Percentiles rank a stretch among this genome's conserved stretches.
phyloP scores from a whole-genome alignment of 1,284 basidiomycete species.

The Stygiomarasmius scandens region DNA sequence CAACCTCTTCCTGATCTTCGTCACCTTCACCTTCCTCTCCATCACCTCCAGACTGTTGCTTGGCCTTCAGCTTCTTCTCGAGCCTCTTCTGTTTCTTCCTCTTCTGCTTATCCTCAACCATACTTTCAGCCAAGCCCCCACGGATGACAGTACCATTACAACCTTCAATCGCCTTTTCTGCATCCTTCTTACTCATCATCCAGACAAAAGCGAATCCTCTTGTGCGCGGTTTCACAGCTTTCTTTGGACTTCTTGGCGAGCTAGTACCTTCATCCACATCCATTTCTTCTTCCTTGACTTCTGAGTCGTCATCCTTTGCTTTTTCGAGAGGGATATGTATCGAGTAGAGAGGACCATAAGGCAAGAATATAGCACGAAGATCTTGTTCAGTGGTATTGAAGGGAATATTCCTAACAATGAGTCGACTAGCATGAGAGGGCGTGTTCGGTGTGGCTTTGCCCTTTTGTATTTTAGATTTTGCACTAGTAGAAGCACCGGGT shows the following conservation, averaged over 20 bases:
- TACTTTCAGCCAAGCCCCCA: conserved; percentile 66
- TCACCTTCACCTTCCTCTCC: conserved; percentile 35
- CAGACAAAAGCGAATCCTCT: conserved; percentile 97
- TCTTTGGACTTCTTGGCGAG: conserved; percentile 2
- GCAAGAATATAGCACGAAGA: conserved; percentile 85
- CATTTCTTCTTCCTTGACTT: conserved; percentile 27
- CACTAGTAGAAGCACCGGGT: conserved; percentile 32
- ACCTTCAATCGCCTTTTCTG: conserved; percentile 80
- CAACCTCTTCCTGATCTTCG: conserved; percentile 36
- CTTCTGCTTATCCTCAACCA: conserved; percentile 76
- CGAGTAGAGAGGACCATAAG: conserved; percentile 86
- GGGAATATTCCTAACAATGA: conserved; percentile 92
- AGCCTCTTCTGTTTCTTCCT: conserved; percentile 67
- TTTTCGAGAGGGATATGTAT: conserved; percentile 72
- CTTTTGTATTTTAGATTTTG: conserved; percentile 22
- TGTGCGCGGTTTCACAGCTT: conserved; percentile 41
- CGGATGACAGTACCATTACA: conserved; percentile 81
- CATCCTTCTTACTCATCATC: conserved; percentile 88
- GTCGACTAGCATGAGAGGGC: conserved; percentile 74
- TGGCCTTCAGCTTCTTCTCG: conserved; percentile 55
- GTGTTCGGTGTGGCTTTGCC: conserved; percentile 34
- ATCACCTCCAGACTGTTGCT: conserved; percentile 23
- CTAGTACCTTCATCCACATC: conserved; percentile 24
- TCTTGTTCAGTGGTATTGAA: conserved; percentile 86
- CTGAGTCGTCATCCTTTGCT: conserved; percentile 18